Base-by-base conservation (phyloP, 2,329 filamentous ascomycete genomes). In the Bipolaris sorokiniana region DNA sequence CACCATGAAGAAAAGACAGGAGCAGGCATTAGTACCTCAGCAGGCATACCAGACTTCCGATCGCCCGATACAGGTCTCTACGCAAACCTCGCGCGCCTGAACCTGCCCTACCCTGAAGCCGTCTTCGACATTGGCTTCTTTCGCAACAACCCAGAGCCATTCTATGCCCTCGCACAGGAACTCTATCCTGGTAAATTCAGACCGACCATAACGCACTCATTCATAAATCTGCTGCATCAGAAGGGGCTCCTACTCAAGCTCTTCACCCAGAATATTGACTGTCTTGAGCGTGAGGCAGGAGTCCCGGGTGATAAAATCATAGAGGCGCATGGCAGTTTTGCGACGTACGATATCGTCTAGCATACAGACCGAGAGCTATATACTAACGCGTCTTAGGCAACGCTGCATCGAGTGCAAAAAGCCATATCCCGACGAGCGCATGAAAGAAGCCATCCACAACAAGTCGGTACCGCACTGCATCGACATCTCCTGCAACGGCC, bases 251-350 rank as follows among this genome's bases (percentile, higher is more conserved):
- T 99, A 22, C 80, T 89, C 64, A 95, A 92, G 81, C 85, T 95
- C 51, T 99, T 98, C 76, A 97, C 95, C 0, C 95, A 99, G 73
- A 99, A 99, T 72, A 98, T 99, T 65, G 95, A 99, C 79, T 97
- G 92, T 69, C 83, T 99, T 11, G 95, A 99, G 78, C 86, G 93
- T 20, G 84, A 86, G 65, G 95, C 94, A 11, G 95, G 95, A 23
- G 88, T 99, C 0, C 90, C 92, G 0, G 83, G 81, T 0, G 87
- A 94, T 2, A 88, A 85, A 76, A 93, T 99, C 48, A 83, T 99
- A 31, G 94, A 98, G 77, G 95, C 95, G 0, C 95, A 99, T 75
- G 95, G 95, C 44, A 97, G 92, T 74, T 99, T 98, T 74, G 94
- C 94, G 20, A 65, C 61, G 66, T 72, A 31, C 58, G 10, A 23